Evolutionary conservation across 1,284 basidiomycete species (phyloP).

Genomic region (Takashimella koratensis): DNA sequence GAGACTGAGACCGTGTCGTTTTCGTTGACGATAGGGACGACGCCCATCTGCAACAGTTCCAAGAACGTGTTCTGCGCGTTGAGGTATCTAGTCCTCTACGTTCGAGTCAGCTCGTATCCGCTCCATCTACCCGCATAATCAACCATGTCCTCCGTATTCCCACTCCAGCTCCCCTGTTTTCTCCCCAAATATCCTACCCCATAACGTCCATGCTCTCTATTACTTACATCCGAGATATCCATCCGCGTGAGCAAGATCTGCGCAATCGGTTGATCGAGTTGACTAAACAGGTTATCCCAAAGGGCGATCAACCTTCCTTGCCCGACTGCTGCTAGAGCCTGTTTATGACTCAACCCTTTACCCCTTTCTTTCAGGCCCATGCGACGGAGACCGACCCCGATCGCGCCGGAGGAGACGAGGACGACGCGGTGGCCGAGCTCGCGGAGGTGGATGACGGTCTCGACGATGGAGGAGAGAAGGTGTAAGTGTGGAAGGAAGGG

Average conservation of each 20-base stretch:
- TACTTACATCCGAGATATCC: slow-evolving; percentile 90
- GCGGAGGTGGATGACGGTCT: slow-evolving; percentile 78
- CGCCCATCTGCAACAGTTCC: slow-evolving; percentile 81
- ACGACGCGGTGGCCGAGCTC: slow-evolving; percentile 86
- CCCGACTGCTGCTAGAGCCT: slow-evolving; percentile 95
- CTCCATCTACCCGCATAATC: not conserved
- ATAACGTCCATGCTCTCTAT: too few relatives aligned
- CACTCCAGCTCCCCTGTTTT: too few relatives aligned
- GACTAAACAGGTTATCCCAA: slow-evolving; percentile 94
- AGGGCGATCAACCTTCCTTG: slow-evolving; percentile 93
- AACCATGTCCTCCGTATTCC: too few relatives aligned
- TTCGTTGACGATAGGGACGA: slow-evolving; percentile 93
- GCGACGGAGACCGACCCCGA: slow-evolving; percentile 86
- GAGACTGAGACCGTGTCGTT: slow-evolving; percentile 95
- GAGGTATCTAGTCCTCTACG: slow-evolving; percentile 85
- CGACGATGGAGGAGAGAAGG: slow-evolving; percentile 84
- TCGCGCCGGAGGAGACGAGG: slow-evolving; percentile 92
- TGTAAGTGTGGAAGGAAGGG: slow-evolving; percentile 81
- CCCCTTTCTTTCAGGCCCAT: slow-evolving; percentile 81
- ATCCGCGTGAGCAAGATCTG: slow-evolving; percentile 91
- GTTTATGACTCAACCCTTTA: slow-evolving; percentile 83
- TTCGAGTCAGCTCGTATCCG: slow-evolving; percentile 4
- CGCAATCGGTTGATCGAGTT: slow-evolving; percentile 89
- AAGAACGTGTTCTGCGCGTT: slow-evolving; percentile 92
- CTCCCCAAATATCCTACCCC: too few relatives aligned